Conservation (phyloP, 2,329 filamentous ascomycete genomes). For the Epichloe amarillans region DNA sequence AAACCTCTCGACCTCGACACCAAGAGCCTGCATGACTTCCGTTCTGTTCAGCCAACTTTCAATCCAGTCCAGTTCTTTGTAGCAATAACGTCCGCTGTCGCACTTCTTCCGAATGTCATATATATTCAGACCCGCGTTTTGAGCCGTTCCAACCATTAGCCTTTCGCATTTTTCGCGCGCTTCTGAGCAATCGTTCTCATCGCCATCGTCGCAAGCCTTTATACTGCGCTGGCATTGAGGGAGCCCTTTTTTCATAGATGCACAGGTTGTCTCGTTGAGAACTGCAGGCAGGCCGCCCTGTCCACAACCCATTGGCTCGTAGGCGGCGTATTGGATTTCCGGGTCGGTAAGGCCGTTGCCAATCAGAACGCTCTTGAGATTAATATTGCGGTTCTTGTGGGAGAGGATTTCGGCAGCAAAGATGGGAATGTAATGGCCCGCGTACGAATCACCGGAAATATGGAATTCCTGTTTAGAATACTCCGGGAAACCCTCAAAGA, state of each 20-base stretch:
- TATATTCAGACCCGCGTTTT: constrained; percentile 82
- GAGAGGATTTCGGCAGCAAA: constrained; percentile 84
- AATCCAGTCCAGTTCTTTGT: constrained; percentile 80
- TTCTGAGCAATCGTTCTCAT: constrained; percentile 84
- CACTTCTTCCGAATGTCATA: constrained; percentile 91
- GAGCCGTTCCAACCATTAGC: constrained; percentile 85
- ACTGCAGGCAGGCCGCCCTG: constrained; percentile 89
- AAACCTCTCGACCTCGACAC: constrained; percentile 77
- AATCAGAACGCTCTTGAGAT: constrained; percentile 88
- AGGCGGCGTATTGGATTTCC: constrained; percentile 86
- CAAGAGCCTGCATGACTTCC: constrained; percentile 74
- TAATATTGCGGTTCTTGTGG: constrained; percentile 96
- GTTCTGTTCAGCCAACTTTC: constrained; percentile 73
- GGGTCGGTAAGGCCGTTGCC: constrained; percentile 94
- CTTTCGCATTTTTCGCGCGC: constrained; percentile 99
- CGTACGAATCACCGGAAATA: constrained; percentile 92
- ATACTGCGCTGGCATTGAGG: constrained; percentile 85
- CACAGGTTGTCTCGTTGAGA: constrained; percentile 62
- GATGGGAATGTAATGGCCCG: constrained; percentile 88
- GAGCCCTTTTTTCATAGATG: constrained; percentile 83
- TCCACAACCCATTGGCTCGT: constrained; percentile 95
- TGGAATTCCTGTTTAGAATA: constrained; percentile 95
- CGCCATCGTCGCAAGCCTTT: constrained; percentile 78
- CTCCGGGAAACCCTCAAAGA: constrained; percentile 98
- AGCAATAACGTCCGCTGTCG: constrained; percentile 82